Evolutionary conservation across 1,284 basidiomycete genomes (phyloP).

Genomic region (Peniophora sp.): DNA sequence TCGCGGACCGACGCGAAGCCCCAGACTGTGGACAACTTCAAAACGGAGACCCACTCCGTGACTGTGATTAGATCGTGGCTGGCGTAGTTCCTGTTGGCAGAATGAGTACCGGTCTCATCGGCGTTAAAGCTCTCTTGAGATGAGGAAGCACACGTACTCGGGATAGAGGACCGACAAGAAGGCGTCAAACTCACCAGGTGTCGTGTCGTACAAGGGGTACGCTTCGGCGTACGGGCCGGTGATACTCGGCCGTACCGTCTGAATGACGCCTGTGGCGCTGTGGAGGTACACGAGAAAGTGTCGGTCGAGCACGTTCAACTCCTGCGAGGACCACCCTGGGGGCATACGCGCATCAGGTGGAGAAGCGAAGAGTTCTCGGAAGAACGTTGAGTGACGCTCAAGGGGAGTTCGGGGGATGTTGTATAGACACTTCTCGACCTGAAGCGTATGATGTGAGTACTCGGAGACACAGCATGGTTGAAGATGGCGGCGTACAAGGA

Average conservation of each 20-base stretch:
- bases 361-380: constrained; percentile 34
- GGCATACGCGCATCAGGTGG: constrained; percentile 18
- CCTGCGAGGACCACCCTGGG: not conserved
- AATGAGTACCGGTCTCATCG: not conserved
- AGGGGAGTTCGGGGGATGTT: constrained; percentile 62
- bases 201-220: not conserved
- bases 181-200: not conserved
- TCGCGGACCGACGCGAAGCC: not conserved
- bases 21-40: not conserved
- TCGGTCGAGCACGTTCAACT: not conserved
- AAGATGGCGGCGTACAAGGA: too few relatives aligned
- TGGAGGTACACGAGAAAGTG: not conserved
- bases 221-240: not conserved
- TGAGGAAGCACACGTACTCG: not conserved
- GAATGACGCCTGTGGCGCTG: too few relatives aligned
- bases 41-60: not conserved
- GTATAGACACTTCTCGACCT: constrained; percentile 33
- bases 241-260: too few relatives aligned
- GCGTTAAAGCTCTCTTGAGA: not conserved
- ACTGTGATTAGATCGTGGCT: not conserved
- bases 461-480: too few relatives aligned
- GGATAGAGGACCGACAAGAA: not conserved
- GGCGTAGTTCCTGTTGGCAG: not conserved
- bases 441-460: too few relatives aligned
- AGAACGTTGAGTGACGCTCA: constrained; percentile 50